Conservation (phyloP, 208 protist species). For the Acanthamoeba sp. region DNA sequence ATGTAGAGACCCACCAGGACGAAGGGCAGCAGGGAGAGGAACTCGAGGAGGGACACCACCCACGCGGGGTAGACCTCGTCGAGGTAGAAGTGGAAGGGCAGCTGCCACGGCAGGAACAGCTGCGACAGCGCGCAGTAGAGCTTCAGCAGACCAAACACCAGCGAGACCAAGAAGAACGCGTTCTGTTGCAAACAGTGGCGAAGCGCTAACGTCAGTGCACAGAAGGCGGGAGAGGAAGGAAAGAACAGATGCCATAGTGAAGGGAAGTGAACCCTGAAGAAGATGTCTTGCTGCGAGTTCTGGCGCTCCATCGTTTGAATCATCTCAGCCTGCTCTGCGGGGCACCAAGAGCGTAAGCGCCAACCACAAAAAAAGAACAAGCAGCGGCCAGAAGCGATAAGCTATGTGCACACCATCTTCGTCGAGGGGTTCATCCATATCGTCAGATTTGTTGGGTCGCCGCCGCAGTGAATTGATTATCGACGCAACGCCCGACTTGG, state of each 20-base stretch:
- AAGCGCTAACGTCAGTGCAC: background rate
- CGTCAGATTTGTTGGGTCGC: background rate
- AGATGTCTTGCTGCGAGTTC: constrained; percentile 41
- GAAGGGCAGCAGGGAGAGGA: constrained; percentile 14
- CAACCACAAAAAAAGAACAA: background rate
- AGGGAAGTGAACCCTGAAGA: background rate
- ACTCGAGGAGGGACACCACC: constrained; percentile 36
- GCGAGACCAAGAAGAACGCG: constrained; percentile 34
- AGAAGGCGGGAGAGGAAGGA: too few relatives aligned
- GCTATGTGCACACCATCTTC: background rate
- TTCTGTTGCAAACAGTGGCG: background rate
- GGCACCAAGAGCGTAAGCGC: background rate
- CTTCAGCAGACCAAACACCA: constrained; percentile 41
- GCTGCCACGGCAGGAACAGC: constrained; percentile 34
- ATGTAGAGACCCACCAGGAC: constrained; percentile 53
- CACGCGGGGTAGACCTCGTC: constrained; percentile 44
- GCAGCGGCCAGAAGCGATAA: too few relatives aligned
- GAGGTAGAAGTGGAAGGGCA: constrained; percentile 58
- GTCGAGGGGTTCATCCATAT: constrained; percentile 23
- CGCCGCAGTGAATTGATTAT: constrained; percentile 39
- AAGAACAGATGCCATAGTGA: too few relatives aligned
- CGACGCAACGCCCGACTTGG: background rate
- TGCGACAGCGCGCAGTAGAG: constrained; percentile 54
- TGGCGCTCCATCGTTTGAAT: constrained; percentile 39
- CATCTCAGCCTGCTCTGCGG: constrained; percentile 8